Percentiles rank a stretch among this genome's conserved stretches.
These are phyloP conservation scores for Teunomyces funiuensis DNA, from an alignment of 805 yeast species.

Conservation along the genomic window DNA sequence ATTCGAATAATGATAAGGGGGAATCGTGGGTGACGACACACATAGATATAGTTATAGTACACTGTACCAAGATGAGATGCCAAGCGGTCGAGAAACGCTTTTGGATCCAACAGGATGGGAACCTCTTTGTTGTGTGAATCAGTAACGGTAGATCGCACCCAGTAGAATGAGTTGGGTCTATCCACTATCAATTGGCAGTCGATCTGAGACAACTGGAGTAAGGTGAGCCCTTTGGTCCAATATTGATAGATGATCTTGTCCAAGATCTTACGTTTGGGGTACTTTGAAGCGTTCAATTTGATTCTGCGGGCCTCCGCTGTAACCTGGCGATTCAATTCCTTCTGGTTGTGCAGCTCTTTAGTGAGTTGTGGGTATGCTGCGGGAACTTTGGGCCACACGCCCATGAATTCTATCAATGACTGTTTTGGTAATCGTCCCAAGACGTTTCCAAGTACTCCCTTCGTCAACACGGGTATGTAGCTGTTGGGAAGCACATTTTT, in stretches of 20 bases:
- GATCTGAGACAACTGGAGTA: slow-evolving; percentile 66
- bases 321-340: slow-evolving; percentile 20
- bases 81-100: slow-evolving; percentile 48
- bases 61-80: slow-evolving; percentile 48
- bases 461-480: slow-evolving; percentile 33
- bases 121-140: slow-evolving; percentile 31
- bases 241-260: slow-evolving; percentile 48
- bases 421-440: slow-evolving; percentile 31
- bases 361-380: slow-evolving; percentile 22
- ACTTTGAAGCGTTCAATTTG: slow-evolving; percentile 11
- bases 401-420: slow-evolving; percentile 31
- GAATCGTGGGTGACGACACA: slow-evolving; percentile 61
- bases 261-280: slow-evolving; percentile 34
- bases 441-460: slow-evolving; percentile 18
- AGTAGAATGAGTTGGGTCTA: slow-evolving; percentile 46
- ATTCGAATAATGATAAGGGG: slow-evolving; percentile 63
- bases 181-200: slow-evolving; percentile 67
- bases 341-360: slow-evolving; percentile 17
- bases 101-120: slow-evolving; percentile 48
- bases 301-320: slow-evolving; percentile 14
- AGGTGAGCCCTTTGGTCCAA: slow-evolving; percentile 59
- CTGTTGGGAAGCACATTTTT: slow-evolving; percentile 39
- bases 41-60: slow-evolving; percentile 64
- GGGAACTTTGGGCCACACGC: slow-evolving; percentile 34
- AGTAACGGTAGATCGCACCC: slow-evolving; percentile 50